These are phyloP conservation scores for Fusarium anthophilum DNA, from an alignment of 2,329 filamentous ascomycete species.

Conservation along the genomic window DNA sequence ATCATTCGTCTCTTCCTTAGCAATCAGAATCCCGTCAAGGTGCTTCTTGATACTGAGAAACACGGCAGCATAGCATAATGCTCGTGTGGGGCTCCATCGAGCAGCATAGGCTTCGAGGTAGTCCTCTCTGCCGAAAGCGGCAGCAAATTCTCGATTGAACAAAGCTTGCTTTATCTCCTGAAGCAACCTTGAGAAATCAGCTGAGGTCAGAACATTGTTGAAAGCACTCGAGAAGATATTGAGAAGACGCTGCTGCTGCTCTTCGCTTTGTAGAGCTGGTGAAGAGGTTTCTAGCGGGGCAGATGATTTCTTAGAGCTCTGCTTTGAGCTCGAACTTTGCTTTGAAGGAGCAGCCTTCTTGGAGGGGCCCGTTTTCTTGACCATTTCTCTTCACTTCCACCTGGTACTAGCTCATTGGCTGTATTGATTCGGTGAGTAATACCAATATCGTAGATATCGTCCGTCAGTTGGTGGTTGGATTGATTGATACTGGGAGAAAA, in stretches of 20 bases:
- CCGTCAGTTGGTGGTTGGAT: not conserved
- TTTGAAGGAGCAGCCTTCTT: conserved; percentile 33
- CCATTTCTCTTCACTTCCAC: conserved; percentile 33
- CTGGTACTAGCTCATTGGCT: conserved; percentile 1
- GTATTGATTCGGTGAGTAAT: not conserved
- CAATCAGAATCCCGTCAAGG: conserved; percentile 42
- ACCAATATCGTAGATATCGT: conserved; percentile 6
- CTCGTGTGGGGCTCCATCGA: conserved; percentile 88
- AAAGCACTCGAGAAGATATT: conserved; percentile 78
- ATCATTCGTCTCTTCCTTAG: not conserved
- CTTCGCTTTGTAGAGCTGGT: conserved; percentile 27
- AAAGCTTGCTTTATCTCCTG: conserved; percentile 88
- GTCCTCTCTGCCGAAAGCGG: conserved; percentile 77
- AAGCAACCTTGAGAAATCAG: conserved; percentile 64
- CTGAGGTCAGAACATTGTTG: conserved; percentile 56
- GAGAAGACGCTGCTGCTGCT: conserved; percentile 73
- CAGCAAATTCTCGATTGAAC: conserved; percentile 83
- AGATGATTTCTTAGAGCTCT: conserved; percentile 29
- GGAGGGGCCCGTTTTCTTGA: conserved; percentile 35
- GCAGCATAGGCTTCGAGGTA: conserved; percentile 85
- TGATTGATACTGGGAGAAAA: conserved; percentile 10
- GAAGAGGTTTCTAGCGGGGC: conserved; percentile 17
- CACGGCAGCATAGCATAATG: conserved; percentile 79
- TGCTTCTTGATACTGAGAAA: conserved; percentile 53
- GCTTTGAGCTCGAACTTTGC: conserved; percentile 20